Base-by-base conservation (phyloP, 2,329 filamentous ascomycete genomes). In the Pyrenochaeta sp. region DNA sequence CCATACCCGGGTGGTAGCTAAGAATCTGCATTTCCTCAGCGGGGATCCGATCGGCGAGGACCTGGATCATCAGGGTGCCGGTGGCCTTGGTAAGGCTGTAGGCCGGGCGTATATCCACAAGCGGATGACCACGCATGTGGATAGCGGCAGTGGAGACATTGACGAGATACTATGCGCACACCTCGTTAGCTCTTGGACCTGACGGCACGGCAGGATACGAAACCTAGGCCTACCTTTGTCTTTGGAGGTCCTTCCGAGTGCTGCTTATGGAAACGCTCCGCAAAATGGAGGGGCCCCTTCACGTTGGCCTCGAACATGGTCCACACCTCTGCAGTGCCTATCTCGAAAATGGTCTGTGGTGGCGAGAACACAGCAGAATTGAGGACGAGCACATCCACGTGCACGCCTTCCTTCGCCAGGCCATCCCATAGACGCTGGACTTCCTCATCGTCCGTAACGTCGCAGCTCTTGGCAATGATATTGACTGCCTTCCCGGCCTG, bases 331-430 rank as follows among this genome's bases (percentile, higher is more conserved):
- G 51, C 44, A 20, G 23, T 23, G 0, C 53, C 53, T 11, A 54
- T 45, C 23, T 51, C 33, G 18, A 57, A 14, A 30, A 54, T 15
- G 1, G 57, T 20, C 2, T 21, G 30, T 2, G 18, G 3, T 7
- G 30, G 35, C 3, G 47, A 31, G 30, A 54, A 49, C 21, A 51
- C 51, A 10, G 58, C 54, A 3, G 51, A 48, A 35, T 58, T 55
- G 15, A 45, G 11, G 15, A 61, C 46, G 11, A 48, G 47, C 2
- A 61, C 49, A 42, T 58, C 54, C 2, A 61, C 44, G 5, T n/a
- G 10, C 9, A 55, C 18, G 15, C 42, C 30, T 21, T 55, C 20
- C 2, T 35, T 30, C 7, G 7, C 31, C 10, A 57, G 45, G 14
- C 44, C 37, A 14, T 54, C 37, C 36, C 48, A 60, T 2, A 60